These are phyloP conservation scores for Magnolia sinica DNA, from an alignment of 164 flowering plant species.

Conservation along the genomic window DNA sequence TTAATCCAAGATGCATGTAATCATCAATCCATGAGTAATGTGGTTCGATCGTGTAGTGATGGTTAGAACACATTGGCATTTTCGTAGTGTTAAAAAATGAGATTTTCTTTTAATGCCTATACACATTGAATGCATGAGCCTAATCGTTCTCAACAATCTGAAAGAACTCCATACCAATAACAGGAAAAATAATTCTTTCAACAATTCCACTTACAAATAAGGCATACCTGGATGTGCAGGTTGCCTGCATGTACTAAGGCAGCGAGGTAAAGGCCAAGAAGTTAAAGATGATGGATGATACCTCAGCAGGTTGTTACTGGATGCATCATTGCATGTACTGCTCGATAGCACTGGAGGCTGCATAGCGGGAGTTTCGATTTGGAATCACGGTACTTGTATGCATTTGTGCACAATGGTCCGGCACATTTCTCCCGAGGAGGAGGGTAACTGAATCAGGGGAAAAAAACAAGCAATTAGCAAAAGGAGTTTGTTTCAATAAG, in stretches of 20 bases:
- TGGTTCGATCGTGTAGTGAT: too few species aligned
- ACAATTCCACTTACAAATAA: neutral
- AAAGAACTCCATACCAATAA: neutral
- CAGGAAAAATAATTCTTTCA: neutral
- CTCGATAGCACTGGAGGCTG: slow-evolving; percentile 87
- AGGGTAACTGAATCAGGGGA: slow-evolving; percentile 61
- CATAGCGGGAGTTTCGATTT: slow-evolving; percentile 84
- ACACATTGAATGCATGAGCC: neutral
- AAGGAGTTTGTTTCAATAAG: neutral
- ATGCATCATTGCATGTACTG: slow-evolving; percentile 39
- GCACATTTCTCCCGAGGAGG: slow-evolving; percentile 87
- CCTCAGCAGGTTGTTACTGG: slow-evolving; percentile 27
- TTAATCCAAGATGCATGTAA: too few species aligned
- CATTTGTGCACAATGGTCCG: slow-evolving; percentile 67
- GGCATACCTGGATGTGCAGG: neutral
- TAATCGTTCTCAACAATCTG: neutral
- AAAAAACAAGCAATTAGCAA: neutral
- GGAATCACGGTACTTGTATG: slow-evolving; percentile 79
- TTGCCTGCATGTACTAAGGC: neutral
- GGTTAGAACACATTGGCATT: too few species aligned
- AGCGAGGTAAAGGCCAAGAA: neutral
- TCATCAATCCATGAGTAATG: too few species aligned
- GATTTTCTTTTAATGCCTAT: too few species aligned
- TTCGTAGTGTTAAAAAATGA: too few species aligned
- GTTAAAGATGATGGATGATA: neutral